Evolutionary conservation across 345 rosid genomes (phyloP).

Genomic region (Heritiera littoralis): DNA sequence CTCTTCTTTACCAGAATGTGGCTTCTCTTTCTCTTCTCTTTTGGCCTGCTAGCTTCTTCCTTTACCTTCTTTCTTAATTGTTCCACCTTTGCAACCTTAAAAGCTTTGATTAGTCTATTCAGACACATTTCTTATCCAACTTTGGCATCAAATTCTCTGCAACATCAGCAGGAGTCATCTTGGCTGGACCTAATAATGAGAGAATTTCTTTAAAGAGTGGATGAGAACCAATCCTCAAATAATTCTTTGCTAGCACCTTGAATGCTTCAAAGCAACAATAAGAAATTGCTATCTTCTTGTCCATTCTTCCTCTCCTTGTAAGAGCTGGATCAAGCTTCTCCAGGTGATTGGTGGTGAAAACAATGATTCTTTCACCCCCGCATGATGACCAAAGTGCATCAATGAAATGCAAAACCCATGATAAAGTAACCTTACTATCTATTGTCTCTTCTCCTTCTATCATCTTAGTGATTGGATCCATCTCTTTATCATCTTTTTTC

Average conservation of each 20-base stretch:
- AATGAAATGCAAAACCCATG: too few species aligned
- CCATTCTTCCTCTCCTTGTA: slow-evolving; percentile 35
- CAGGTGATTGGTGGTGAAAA: slow-evolving; percentile 29
- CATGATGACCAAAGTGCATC: too few species aligned
- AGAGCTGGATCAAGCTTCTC: slow-evolving; percentile 36
- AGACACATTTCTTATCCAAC: slow-evolving; percentile 16
- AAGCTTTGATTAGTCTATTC: slow-evolving; percentile 24
- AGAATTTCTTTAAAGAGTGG: slow-evolving; percentile 4
- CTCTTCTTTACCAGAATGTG: too few species aligned
- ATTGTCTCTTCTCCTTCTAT: too few species aligned
- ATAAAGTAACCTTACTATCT: too few species aligned
- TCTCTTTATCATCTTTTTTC: slow-evolving; percentile 3
- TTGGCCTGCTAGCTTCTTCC: too few species aligned
- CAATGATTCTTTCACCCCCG: slow-evolving; percentile 30
- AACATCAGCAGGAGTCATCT: slow-evolving; percentile 33
- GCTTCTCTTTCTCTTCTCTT: too few species aligned
- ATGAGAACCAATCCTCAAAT: slow-evolving; percentile 17
- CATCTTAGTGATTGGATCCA: not conserved
- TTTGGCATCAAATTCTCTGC: slow-evolving; percentile 33
- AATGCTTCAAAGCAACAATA: slow-evolving; percentile 33
- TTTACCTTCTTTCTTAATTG: too few species aligned
- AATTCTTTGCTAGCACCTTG: slow-evolving; percentile 27
- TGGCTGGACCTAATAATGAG: slow-evolving; percentile 21
- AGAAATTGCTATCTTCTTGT: slow-evolving; percentile 28
- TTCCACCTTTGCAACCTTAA: slow-evolving; percentile 18